Evolutionary conservation across 768 basidiomycete genomes (phyloP), one percentile per base, ranked within the genome.

Genomic region (Hericium coralloides): DNA sequence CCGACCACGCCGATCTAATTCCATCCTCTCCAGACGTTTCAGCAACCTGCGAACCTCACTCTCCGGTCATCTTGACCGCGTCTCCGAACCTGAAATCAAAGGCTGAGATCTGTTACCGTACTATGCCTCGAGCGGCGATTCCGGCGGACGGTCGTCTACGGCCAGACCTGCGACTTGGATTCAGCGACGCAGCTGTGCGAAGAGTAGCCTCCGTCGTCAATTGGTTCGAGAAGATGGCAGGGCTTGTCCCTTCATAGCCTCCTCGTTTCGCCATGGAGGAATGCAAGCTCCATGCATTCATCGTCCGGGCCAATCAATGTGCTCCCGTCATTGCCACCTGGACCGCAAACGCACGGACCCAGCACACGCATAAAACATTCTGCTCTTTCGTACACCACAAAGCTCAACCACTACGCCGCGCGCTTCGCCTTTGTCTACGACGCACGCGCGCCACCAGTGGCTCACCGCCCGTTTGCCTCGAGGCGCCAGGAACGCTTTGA

Each of bases 141-240:
- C 73, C 76, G 1, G 74, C 74, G 26, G 77, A 92, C 66, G 71
- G 72, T 17, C 74, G 73, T 5, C 70, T 87, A 5, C 78, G 87
- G 6, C 89, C 90, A 17, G 90, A 92, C 68, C 68, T 91, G 43
- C 76, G 88, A 37, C 73, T 92, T 3, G 87, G 83, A 1, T 72
- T 74, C 58, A 88, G 83, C 57, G 89, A 92, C 56, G 79, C 82
- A 9, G 77, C 76, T 8, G 85, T 92, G 14, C 75, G 80, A 55
- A 84, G 77, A 58, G 89, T 92, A 0, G 79, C 83, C 0, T 71
- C 74, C 17, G 74, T 89, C 31, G 87, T 83, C 2, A 64, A 65
- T 5, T 92, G 89, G 89, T 86, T 92, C 58, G 81, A 89, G 67
- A 66, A 65, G n/a, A 82, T 85, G 74, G 85, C 87, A 3, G 88